phyloP scores from a whole-genome alignment of 768 basidiomycete species.

The Amanita fuliginea region DNA sequence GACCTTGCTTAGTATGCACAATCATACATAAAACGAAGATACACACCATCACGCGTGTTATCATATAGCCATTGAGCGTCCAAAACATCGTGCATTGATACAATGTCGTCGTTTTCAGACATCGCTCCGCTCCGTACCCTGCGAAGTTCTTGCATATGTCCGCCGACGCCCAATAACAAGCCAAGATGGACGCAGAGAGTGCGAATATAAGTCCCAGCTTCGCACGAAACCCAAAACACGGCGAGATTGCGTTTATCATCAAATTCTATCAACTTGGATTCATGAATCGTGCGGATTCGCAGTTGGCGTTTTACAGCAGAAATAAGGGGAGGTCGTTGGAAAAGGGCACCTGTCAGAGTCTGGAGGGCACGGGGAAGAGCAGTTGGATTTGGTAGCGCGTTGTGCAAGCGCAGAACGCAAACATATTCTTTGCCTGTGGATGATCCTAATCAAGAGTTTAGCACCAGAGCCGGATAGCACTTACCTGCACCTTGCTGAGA shows the following conservation, averaged over 20 bases:
- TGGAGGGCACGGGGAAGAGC: slow-evolving; percentile 89
- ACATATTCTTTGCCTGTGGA: slow-evolving; percentile 93
- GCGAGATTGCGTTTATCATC: slow-evolving; percentile 95
- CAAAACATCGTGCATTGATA: slow-evolving; percentile 99
- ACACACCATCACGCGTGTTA: slow-evolving; percentile 87
- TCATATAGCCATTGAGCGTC: slow-evolving; percentile 99
- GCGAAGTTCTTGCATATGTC: slow-evolving; percentile 99
- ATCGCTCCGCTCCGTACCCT: slow-evolving; percentile 92
- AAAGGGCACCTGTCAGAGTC: slow-evolving; percentile 94
- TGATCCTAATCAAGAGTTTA: not conserved
- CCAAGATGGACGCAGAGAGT: slow-evolving; percentile 97
- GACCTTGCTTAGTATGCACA: not conserved
- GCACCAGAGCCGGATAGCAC: slow-evolving; percentile 14
- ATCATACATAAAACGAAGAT: not conserved
- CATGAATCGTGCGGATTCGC: slow-evolving; percentile 93
- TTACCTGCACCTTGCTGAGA: slow-evolving; percentile 95
- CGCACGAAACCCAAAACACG: slow-evolving; percentile 98
- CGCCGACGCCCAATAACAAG: slow-evolving; percentile 88
- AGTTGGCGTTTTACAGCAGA: slow-evolving; percentile 98
- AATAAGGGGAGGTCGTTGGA: slow-evolving; percentile 97
- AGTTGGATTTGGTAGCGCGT: slow-evolving; percentile 67
- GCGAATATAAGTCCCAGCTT: slow-evolving; percentile 94
- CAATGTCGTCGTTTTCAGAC: slow-evolving; percentile 96
- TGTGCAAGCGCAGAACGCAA: slow-evolving; percentile 89
- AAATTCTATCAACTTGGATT: slow-evolving; percentile 91